These are phyloP conservation scores for Parafenestella ontariensis DNA, from an alignment of 2,329 filamentous ascomycete genomes.

Conservation along the genomic window DNA sequence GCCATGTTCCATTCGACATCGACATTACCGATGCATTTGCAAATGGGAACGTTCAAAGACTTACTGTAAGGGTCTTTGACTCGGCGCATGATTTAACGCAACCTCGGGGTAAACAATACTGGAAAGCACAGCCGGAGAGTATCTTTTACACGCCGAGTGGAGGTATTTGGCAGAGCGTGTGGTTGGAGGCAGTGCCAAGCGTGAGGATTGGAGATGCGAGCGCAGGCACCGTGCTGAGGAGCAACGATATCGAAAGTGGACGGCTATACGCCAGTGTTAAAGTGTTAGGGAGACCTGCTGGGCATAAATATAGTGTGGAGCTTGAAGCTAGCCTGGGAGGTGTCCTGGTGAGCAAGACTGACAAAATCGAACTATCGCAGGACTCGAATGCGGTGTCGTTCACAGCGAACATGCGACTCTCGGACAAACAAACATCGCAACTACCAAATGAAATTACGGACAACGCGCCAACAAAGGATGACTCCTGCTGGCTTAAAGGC, in stretches of 20 bases:
- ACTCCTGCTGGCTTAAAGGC: constrained; percentile 58
- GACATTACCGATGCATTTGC: constrained; percentile 61
- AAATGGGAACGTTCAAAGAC: constrained; percentile 21
- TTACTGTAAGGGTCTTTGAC: constrained; percentile 68
- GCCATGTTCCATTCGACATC: constrained; percentile 65
- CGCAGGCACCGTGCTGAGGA: constrained; percentile 64
- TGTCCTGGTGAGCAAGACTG: constrained; percentile 54
- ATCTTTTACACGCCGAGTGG: constrained; percentile 67
- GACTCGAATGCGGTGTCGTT: constrained; percentile 60
- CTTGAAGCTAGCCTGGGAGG: constrained; percentile 63
- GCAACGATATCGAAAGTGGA: constrained; percentile 62
- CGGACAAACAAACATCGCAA: constrained; percentile 49
- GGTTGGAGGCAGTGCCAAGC: constrained; percentile 63
- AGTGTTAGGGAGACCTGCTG: constrained; percentile 58
- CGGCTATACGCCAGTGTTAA: constrained; percentile 60
- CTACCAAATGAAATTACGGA: constrained; percentile 46
- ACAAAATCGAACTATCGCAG: constrained; percentile 53
- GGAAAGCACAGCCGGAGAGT: constrained; percentile 66
- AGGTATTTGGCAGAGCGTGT: constrained; percentile 66
- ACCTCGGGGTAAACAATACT: constrained; percentile 73
- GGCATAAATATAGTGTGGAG: constrained; percentile 58
- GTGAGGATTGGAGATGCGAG: constrained; percentile 63
- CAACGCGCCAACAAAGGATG: constrained; percentile 48
- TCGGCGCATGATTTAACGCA: constrained; percentile 70
- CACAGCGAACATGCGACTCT: constrained; percentile 59